Percentiles rank a stretch among this genome's conserved stretches.
Conservation (phyloP, 805 yeast genomes). For the Ogataea nonfermentans region DNA sequence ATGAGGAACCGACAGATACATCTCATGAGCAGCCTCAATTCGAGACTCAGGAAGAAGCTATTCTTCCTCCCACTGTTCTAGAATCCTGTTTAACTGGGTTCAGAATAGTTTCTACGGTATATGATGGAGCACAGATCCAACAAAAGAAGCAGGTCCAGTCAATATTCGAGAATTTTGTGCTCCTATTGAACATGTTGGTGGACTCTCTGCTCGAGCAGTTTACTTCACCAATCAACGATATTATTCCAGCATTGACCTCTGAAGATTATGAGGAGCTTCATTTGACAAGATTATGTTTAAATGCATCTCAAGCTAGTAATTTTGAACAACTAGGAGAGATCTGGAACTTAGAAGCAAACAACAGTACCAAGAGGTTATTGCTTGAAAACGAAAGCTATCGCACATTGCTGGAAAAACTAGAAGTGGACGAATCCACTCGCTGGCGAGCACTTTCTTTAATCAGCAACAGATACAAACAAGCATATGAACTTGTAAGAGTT, state of each 20-base stretch:
- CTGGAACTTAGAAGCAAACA: constrained; percentile 34
- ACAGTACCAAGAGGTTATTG: constrained; percentile 38
- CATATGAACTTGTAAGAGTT: constrained; percentile 36
- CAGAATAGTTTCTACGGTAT: constrained; percentile 24
- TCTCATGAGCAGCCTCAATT: background rate
- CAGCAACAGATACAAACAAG: constrained; percentile 37
- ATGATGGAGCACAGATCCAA: constrained; percentile 24
- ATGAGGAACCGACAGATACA: constrained; percentile 1
- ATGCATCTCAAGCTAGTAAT: constrained; percentile 30
- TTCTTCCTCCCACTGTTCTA: constrained; percentile 27
- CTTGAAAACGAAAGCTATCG: constrained; percentile 45
- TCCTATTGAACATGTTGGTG: constrained; percentile 18
- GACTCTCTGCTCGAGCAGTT: constrained; percentile 13
- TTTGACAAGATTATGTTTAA: constrained; percentile 31
- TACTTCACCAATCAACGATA: constrained; percentile 18
- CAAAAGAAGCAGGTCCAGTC: constrained; percentile 4
- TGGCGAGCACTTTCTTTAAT: constrained; percentile 44
- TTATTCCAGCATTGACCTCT: constrained; percentile 31
- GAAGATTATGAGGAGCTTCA: constrained; percentile 34
- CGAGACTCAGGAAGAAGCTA: constrained; percentile 21
- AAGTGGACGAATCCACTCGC: constrained; percentile 19
- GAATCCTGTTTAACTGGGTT: constrained; percentile 32
- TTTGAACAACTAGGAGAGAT: constrained; percentile 29
- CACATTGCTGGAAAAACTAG: constrained; percentile 39
- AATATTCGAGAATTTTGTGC: constrained; percentile 9